These are phyloP conservation scores for Neurospora hispaniola DNA, from an alignment of 495 filamentous ascomycete genomes.

Conservation along the genomic window DNA sequence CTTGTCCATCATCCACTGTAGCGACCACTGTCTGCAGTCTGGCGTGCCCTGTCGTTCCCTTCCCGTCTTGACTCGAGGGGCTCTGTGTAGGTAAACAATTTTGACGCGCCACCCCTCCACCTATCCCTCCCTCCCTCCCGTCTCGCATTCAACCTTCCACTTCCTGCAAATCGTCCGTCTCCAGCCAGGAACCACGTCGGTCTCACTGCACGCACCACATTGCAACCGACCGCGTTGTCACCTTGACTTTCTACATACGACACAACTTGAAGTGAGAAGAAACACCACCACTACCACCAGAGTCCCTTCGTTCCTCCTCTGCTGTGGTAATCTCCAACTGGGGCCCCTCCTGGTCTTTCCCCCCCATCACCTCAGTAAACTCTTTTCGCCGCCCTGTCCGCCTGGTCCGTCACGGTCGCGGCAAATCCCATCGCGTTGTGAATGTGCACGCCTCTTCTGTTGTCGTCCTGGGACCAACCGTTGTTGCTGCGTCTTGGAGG, in stretches of 20 bases:
- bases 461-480: neutral
- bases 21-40: neutral
- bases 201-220: neutral
- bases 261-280: neutral
- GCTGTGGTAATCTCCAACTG: neutral
- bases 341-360: neutral
- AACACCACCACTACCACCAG: neutral
- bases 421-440: neutral
- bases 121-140: neutral
- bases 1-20: neutral
- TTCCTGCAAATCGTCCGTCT: neutral
- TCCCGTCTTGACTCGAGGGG: neutral
- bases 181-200: neutral
- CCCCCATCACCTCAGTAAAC: neutral
- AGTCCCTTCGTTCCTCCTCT: neutral
- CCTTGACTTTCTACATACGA: neutral
- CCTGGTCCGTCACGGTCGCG: neutral
- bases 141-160: neutral
- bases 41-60: neutral
- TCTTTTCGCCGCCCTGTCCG: neutral
- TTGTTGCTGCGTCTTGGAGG: constrained; percentile 2
- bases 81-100: neutral
- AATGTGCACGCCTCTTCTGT: constrained; percentile 5
- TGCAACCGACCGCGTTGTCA: constrained; percentile 1
- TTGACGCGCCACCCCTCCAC: neutral